Evolutionary conservation across 805 yeast species (phyloP).

Genomic region (Citeromyces matritensis): DNA sequence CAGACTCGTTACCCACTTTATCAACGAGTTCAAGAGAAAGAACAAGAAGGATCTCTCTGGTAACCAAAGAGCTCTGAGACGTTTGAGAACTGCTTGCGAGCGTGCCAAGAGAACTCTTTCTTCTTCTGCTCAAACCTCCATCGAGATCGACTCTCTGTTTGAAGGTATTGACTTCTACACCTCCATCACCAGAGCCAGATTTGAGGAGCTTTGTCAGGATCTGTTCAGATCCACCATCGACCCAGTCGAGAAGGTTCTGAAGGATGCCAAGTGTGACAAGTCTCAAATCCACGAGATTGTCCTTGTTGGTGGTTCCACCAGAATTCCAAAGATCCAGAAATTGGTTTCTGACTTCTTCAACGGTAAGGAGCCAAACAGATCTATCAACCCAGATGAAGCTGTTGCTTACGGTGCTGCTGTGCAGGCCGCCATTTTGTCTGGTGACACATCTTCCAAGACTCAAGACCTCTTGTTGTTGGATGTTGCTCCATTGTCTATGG

Average conservation of each 20-base stretch:
- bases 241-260: constrained; percentile 90
- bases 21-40: constrained; percentile 94
- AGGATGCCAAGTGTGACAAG: constrained; percentile 84
- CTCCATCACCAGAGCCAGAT: constrained; percentile 92
- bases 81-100: constrained; percentile 98
- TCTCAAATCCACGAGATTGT: constrained; percentile 84
- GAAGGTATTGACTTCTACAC: constrained; percentile 97
- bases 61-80: constrained; percentile 96
- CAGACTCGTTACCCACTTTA: constrained; percentile 76
- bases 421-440: constrained; percentile 93
- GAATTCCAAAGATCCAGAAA: constrained; percentile 95
- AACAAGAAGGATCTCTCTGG: constrained; percentile 85
- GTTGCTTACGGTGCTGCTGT: constrained; percentile 99
- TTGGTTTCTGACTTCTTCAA: constrained; percentile 92
- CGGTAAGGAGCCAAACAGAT: constrained; percentile 94
- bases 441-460: constrained; percentile 92
- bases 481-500: constrained; percentile 85
- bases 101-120: constrained; percentile 98
- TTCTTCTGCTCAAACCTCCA: constrained; percentile 87
- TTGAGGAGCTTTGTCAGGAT: constrained; percentile 91
- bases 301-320: constrained; percentile 94
- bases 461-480: constrained; percentile 89
- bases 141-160: constrained; percentile 87
- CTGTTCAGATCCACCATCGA: constrained; percentile 87
- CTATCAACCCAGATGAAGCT: constrained; percentile 97